Conservation (phyloP, 352 stramenopile genomes). For the Pythium scleroteichum region DNA sequence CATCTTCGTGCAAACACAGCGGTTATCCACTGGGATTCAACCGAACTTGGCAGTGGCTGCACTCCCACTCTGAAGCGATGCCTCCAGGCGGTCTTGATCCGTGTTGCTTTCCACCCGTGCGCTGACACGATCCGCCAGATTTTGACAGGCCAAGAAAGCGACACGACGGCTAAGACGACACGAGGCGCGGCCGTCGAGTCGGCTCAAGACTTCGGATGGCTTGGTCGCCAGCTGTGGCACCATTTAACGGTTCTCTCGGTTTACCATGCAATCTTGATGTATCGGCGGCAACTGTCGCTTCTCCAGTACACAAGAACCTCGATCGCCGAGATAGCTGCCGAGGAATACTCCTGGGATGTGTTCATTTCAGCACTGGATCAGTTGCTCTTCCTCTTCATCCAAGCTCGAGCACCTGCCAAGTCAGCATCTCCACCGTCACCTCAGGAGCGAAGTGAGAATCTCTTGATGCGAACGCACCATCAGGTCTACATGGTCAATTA, state of each 20-base stretch:
- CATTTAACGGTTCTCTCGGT: slow-evolving; percentile 43
- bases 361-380: slow-evolving; percentile 26
- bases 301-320: slow-evolving; percentile 9
- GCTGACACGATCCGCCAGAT: slow-evolving; percentile 19
- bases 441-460: not conserved
- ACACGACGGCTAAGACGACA: not conserved
- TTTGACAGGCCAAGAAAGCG: not conserved
- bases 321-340: not conserved
- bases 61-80: slow-evolving; percentile 38
- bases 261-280: slow-evolving; percentile 39
- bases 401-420: slow-evolving; percentile 6
- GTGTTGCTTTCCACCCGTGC: slow-evolving; percentile 37
- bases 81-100: slow-evolving; percentile 42
- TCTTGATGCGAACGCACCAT: slow-evolving; percentile 9
- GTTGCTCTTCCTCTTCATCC: slow-evolving; percentile 11
- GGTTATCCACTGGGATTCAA: slow-evolving; percentile 5
- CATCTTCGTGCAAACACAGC: slow-evolving; percentile 24
- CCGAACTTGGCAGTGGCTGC: slow-evolving; percentile 9
- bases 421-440: not conserved
- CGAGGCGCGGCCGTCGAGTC: slow-evolving; percentile 1
- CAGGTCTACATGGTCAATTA: slow-evolving; percentile 24
- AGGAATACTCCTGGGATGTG: slow-evolving; percentile 18
- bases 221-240: slow-evolving; percentile 25
- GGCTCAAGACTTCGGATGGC: not conserved
- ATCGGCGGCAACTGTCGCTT: slow-evolving; percentile 25